phyloP scores from a whole-genome alignment of 208 protist genomes.

The Tritrichomonas foetus region DNA sequence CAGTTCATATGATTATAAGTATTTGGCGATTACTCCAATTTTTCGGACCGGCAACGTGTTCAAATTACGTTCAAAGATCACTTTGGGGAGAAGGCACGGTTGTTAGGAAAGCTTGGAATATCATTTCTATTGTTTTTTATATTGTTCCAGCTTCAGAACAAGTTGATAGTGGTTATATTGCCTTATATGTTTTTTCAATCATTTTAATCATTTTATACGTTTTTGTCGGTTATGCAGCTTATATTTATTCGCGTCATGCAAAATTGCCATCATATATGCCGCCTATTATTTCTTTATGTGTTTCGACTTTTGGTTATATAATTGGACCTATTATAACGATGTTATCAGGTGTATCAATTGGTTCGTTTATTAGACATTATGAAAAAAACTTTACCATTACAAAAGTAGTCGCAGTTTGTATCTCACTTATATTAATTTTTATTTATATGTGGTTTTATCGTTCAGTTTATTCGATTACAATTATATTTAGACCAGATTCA shows the following conservation, averaged over 20 bases:
- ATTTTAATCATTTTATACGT: neutral
- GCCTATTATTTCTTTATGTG: neutral
- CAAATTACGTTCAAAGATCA: neutral
- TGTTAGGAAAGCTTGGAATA: neutral
- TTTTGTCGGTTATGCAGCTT: neutral
- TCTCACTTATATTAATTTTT: too few relatives aligned
- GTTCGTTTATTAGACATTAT: too few relatives aligned
- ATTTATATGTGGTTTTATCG: neutral
- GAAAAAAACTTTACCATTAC: too few relatives aligned
- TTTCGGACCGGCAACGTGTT: neutral
- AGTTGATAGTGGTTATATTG: neutral
- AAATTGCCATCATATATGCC: neutral
- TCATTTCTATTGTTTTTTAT: neutral
- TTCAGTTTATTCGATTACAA: neutral
- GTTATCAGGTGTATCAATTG: too few relatives aligned
- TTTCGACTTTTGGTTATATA: conserved; percentile 24
- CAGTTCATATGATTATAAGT: neutral
- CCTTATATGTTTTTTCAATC: neutral
- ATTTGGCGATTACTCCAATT: conserved; percentile 21
- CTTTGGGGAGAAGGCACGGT: neutral
- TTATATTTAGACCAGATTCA: too few relatives aligned
- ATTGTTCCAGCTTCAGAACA: neutral
- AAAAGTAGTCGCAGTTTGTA: too few relatives aligned
- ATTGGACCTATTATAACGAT: neutral
- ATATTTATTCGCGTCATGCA: neutral